Evolutionary conservation across 345 rosid genomes (phyloP).

Genomic region (Arabis alpina): DNA sequence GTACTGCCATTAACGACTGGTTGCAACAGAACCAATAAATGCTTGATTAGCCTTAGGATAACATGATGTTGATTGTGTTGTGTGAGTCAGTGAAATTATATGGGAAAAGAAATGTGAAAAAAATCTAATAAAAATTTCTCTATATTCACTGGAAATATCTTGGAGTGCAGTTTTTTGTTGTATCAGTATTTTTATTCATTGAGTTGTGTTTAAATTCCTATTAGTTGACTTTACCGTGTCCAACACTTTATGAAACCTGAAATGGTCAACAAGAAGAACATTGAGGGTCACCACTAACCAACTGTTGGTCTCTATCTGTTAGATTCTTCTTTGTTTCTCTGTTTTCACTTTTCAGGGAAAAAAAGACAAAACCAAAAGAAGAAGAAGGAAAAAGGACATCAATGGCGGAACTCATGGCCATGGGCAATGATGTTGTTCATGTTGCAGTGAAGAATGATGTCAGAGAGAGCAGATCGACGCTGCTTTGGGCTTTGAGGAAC

Average conservation of each 20-base stretch:
- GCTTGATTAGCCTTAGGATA: slow-evolving; percentile 21
- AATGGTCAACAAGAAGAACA: slow-evolving; percentile 33
- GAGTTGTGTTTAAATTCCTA: slow-evolving; percentile 25
- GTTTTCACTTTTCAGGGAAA: slow-evolving; percentile 26
- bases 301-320: slow-evolving; percentile 25
- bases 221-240: slow-evolving; percentile 34
- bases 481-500: slow-evolving; percentile 57
- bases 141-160: neutral
- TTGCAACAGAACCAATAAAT: slow-evolving; percentile 41
- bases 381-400: neutral
- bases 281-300: slow-evolving; percentile 45
- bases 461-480: slow-evolving; percentile 52
- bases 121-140: slow-evolving; percentile 9
- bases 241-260: slow-evolving; percentile 24
- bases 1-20: slow-evolving; percentile 76
- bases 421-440: slow-evolving; percentile 51
- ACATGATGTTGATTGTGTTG: slow-evolving; percentile 33
- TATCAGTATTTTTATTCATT: slow-evolving; percentile 17
- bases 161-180: slow-evolving; percentile 11
- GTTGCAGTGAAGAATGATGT: slow-evolving; percentile 64
- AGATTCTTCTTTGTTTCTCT: slow-evolving; percentile 33
- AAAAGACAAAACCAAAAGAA: slow-evolving; percentile 21
- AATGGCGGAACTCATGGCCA: slow-evolving; percentile 42
- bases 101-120: slow-evolving; percentile 10
- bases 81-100: slow-evolving; percentile 28